phyloP scores from a whole-genome alignment of 1,139 yeast species.

The Saccharomyces hybrid region DNA sequence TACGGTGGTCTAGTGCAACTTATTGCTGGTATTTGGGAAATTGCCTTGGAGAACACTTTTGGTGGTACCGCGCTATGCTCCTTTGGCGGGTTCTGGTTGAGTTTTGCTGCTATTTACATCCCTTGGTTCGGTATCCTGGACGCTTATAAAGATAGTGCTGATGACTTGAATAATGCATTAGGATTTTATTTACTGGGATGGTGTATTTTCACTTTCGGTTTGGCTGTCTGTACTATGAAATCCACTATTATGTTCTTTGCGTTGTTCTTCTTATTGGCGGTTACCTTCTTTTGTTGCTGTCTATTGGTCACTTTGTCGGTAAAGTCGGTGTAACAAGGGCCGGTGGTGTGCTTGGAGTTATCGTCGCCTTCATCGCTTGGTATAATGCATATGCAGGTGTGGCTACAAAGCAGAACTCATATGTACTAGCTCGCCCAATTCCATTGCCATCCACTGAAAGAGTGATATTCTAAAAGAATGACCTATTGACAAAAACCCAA shows the following conservation, averaged over 20 bases:
- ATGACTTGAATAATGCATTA: conserved; percentile 46
- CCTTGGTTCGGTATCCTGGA: conserved; percentile 64
- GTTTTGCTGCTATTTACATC: conserved; percentile 63
- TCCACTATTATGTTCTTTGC: conserved; percentile 72
- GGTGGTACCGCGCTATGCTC: conserved; percentile 83
- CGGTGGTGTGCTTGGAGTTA: conserved; percentile 74
- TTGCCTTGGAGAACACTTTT: conserved; percentile 73
- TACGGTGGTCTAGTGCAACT: conserved; percentile 67
- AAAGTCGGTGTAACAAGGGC: conserved; percentile 43
- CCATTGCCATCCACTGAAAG: conserved; percentile 19
- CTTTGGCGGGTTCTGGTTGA: conserved; percentile 85
- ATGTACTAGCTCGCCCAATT: conserved; percentile 38
- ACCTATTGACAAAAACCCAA: neutral
- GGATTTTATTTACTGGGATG: conserved; percentile 74
- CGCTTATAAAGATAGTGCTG: conserved; percentile 41
- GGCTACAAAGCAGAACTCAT: conserved; percentile 63
- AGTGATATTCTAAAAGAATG: neutral
- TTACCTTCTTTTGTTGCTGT: conserved; percentile 56
- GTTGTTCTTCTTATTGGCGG: conserved; percentile 54
- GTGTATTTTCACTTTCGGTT: conserved; percentile 68
- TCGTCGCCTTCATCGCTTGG: conserved; percentile 77
- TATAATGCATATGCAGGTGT: conserved; percentile 90
- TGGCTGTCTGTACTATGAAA: conserved; percentile 61
- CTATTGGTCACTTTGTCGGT: conserved; percentile 41
- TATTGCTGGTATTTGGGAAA: conserved; percentile 72